These are phyloP conservation scores for Penicillium brasilianum DNA, from an alignment of 2,329 filamentous ascomycete genomes.

Conservation along the genomic window DNA sequence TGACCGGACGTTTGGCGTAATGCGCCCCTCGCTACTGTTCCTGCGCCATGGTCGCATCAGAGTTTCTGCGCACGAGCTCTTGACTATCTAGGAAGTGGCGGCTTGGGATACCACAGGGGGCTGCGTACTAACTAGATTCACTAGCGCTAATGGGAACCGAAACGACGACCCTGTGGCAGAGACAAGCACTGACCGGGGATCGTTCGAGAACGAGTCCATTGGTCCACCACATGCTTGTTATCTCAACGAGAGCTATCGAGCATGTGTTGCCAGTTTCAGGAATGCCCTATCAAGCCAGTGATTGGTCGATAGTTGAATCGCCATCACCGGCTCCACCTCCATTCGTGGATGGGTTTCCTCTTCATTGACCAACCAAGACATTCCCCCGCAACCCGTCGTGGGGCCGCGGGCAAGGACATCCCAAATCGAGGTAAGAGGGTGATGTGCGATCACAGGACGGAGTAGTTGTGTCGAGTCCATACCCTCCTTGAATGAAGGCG, in stretches of 20 bases:
- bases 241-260: background rate
- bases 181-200: background rate
- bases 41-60: slow-evolving; percentile 7
- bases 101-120: background rate
- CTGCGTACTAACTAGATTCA: background rate
- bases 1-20: background rate
- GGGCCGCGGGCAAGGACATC: background rate
- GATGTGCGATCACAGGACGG: background rate
- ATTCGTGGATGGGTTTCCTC: background rate
- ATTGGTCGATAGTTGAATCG: background rate
- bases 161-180: background rate
- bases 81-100: slow-evolving; percentile 15
- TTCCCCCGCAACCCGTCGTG: background rate
- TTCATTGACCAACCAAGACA: background rate
- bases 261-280: background rate
- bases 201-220: background rate
- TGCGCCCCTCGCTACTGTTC: background rate
- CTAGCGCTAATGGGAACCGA: background rate
- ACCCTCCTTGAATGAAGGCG: background rate
- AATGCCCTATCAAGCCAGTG: background rate
- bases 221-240: background rate
- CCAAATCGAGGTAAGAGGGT: background rate
- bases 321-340: background rate
- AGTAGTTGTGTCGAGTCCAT: background rate
- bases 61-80: slow-evolving; percentile 15